These are phyloP conservation scores for Elongisporangium senticosum DNA, from an alignment of 352 stramenopile genomes.

Conservation along the genomic window DNA sequence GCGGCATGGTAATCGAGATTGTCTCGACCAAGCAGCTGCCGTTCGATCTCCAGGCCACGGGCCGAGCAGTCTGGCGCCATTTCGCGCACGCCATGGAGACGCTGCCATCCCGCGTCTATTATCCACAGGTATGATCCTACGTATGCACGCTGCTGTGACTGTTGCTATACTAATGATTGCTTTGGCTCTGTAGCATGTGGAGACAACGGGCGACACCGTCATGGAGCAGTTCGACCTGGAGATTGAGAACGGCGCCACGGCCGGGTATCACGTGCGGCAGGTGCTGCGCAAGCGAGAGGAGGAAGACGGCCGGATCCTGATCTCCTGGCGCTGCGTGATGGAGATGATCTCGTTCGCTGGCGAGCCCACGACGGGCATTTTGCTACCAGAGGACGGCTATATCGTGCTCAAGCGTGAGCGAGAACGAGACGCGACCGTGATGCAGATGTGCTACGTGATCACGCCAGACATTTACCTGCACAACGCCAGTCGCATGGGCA, in stretches of 20 bases:
- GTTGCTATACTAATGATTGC: constrained; percentile 6
- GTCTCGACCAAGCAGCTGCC: constrained; percentile 38
- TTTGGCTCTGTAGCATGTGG: constrained; percentile 8
- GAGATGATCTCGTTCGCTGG: neutral
- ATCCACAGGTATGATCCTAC: constrained; percentile 26
- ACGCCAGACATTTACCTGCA: constrained; percentile 49
- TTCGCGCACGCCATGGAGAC: constrained; percentile 6
- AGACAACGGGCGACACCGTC: constrained; percentile 26
- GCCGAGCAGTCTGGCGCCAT: constrained; percentile 24
- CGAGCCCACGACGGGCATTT: constrained; percentile 5
- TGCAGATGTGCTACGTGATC: constrained; percentile 34
- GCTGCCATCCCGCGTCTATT: constrained; percentile 36
- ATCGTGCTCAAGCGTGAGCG: constrained; percentile 22
- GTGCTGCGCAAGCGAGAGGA: constrained; percentile 21
- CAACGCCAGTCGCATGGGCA: constrained; percentile 6
- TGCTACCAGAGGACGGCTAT: constrained; percentile 30
- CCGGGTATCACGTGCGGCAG: constrained; percentile 30
- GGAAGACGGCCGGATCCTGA: constrained; percentile 10
- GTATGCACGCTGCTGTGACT: constrained; percentile 11
- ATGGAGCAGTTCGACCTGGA: constrained; percentile 30
- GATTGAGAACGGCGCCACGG: constrained; percentile 20
- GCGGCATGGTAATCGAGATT: constrained; percentile 23
- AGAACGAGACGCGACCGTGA: constrained; percentile 5
- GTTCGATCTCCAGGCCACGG: constrained; percentile 32
- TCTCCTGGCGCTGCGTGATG: constrained; percentile 11